Conservation (phyloP, 495 filamentous ascomycete genomes). For the Neurospora pannonica region DNA sequence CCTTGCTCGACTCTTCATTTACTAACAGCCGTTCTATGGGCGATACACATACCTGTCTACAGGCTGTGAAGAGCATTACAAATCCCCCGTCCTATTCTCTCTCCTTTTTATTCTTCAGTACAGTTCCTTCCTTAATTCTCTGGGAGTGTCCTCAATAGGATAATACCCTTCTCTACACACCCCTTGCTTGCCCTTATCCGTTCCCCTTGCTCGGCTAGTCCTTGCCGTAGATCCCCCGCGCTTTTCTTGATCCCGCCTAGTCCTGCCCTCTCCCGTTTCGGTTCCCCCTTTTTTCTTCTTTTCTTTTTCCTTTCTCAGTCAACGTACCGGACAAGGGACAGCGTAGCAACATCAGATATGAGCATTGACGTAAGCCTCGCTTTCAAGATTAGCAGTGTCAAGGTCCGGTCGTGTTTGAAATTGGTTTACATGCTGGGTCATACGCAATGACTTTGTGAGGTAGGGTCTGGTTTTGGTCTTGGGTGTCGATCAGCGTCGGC, state of each 20-base stretch:
- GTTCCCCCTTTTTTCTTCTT: not conserved
- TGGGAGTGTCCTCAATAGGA: not conserved
- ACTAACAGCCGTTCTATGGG: not conserved
- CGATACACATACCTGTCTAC: not conserved
- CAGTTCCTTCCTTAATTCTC: not conserved
- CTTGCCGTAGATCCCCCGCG: not conserved
- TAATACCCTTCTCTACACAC: not conserved
- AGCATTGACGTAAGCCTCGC: not conserved
- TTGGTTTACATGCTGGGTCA: not conserved
- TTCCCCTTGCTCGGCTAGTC: not conserved
- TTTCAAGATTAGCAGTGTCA: not conserved
- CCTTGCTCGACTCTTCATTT: not conserved
- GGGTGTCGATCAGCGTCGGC: not conserved
- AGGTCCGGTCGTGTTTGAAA: not conserved
- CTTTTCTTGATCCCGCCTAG: not conserved
- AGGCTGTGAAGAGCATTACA: not conserved
- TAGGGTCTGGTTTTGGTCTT: not conserved
- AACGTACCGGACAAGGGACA: not conserved
- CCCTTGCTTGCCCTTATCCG: not conserved
- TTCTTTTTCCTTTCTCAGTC: not conserved
- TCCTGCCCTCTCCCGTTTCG: not conserved
- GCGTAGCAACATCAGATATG: not conserved
- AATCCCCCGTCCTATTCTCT: not conserved
- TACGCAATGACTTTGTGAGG: not conserved
- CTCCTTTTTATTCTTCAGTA: not conserved